These are phyloP conservation scores for Juncus effusus DNA, from an alignment of 176 grass and related monocot genomes.

Conservation along the genomic window DNA sequence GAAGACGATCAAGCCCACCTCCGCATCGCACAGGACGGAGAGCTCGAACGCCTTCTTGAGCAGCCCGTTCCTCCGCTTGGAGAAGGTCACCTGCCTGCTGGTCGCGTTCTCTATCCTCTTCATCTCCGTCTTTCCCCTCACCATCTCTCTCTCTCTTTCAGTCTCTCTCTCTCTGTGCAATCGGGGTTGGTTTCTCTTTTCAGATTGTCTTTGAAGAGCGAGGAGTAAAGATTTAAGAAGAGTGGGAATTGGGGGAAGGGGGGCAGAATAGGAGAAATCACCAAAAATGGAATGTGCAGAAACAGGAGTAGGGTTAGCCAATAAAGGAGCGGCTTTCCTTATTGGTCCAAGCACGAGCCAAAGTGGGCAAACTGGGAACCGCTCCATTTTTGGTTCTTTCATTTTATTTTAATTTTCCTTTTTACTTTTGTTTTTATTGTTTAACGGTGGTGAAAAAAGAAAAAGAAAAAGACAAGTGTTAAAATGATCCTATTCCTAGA, in stretches of 20 bases:
- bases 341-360: conserved; percentile 8
- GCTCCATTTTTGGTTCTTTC: too few relatives aligned
- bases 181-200: conserved; percentile 10
- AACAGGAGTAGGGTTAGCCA: conserved; percentile 13
- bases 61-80: conserved; percentile 76
- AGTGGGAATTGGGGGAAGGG: conserved; percentile 32
- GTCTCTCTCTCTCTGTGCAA: neutral
- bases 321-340: conserved; percentile 4
- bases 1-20: conserved; percentile 82
- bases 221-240: neutral
- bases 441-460: neutral
- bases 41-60: conserved; percentile 97
- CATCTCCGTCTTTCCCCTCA: conserved; percentile 76
- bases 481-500: too few relatives aligned
- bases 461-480: neutral
- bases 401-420: too few relatives aligned
- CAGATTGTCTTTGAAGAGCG: too few relatives aligned
- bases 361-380: neutral
- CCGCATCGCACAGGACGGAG: conserved; percentile 82
- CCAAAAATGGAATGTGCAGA: conserved; percentile 46
- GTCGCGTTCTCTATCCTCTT: conserved; percentile 75
- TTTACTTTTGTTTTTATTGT: too few relatives aligned
- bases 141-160: conserved; percentile 34
- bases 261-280: conserved; percentile 33
- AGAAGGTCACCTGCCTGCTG: conserved; percentile 86